phyloP scores from a whole-genome alignment of 2,329 filamentous ascomycete species.

The Teratosphaeria epicoccoides region DNA sequence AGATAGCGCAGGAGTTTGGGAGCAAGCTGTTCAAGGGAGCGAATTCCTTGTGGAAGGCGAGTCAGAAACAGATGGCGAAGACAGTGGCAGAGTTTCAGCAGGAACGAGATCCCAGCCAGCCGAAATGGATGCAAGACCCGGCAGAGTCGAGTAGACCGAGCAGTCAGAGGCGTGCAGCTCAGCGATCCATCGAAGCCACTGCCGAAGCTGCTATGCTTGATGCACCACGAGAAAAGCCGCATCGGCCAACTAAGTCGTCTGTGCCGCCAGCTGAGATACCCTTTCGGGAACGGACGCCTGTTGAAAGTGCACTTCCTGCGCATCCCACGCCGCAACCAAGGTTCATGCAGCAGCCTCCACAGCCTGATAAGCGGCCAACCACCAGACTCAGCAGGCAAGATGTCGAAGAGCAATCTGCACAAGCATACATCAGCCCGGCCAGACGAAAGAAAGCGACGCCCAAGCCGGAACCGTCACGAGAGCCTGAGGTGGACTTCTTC shows the following conservation, averaged over 20 bases:
- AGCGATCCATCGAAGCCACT: slow-evolving; percentile 24
- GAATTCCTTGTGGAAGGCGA: slow-evolving; percentile 88
- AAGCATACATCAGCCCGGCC: slow-evolving; percentile 80
- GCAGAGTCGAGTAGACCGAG: slow-evolving; percentile 17
- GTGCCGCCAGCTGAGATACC: slow-evolving; percentile 18
- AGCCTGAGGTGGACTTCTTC: slow-evolving; percentile 27
- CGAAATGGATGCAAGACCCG: slow-evolving; percentile 84
- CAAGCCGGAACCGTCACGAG: slow-evolving; percentile 17
- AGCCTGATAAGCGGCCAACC: slow-evolving; percentile 29
- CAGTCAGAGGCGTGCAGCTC: slow-evolving; percentile 17
- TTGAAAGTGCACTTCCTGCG: slow-evolving; percentile 24
- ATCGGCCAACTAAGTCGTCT: slow-evolving; percentile 33
- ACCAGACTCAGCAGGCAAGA: slow-evolving; percentile 60
- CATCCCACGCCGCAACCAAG: slow-evolving; percentile 31
- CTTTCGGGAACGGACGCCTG: slow-evolving; percentile 17
- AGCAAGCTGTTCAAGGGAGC: slow-evolving; percentile 84
- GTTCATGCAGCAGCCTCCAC: slow-evolving; percentile 31
- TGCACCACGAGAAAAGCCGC: slow-evolving; percentile 40
- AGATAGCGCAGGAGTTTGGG: slow-evolving; percentile 72
- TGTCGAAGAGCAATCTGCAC: slow-evolving; percentile 67
- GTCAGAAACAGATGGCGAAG: slow-evolving; percentile 85
- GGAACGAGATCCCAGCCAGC: slow-evolving; percentile 68
- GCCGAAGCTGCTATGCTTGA: slow-evolving; percentile 69
- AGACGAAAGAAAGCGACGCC: slow-evolving; percentile 60
- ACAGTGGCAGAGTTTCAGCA: slow-evolving; percentile 75